Percentiles rank a stretch among this genome's conserved stretches.
phyloP scores from a whole-genome alignment of 164 flowering plant genomes.

The Akebia trifoliata region DNA sequence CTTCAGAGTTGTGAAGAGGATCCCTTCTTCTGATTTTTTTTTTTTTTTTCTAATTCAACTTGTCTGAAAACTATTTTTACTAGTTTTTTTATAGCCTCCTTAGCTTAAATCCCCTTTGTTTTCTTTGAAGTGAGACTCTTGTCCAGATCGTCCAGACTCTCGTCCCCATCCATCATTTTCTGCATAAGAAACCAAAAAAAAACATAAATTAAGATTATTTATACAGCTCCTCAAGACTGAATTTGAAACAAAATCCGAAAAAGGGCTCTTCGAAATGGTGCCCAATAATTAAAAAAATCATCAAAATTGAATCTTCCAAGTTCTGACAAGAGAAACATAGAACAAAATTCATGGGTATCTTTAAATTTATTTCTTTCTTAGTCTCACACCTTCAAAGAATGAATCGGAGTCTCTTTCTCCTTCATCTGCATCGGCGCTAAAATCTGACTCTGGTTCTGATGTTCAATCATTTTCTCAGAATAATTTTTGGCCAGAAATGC shows the following conservation, averaged over 20 bases:
- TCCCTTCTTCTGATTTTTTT: neutral
- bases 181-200: too few relatives aligned
- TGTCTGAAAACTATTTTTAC: too few relatives aligned
- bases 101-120: conserved; percentile 24
- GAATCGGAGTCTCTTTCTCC: conserved; percentile 43
- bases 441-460: conserved; percentile 59
- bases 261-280: neutral
- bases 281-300: neutral
- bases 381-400: conserved; percentile 31
- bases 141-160: too few relatives aligned
- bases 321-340: neutral
- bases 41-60: too few relatives aligned
- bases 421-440: conserved; percentile 69
- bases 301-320: neutral
- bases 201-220: neutral
- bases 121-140: conserved; percentile 28
- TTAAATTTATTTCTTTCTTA: neutral
- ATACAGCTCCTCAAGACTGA: neutral
- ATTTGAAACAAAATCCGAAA: conserved; percentile 1
- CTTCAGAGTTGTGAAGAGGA: too few relatives aligned
- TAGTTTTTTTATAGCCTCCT: too few relatives aligned
- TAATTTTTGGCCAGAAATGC: conserved; percentile 71
- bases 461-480: conserved; percentile 82
- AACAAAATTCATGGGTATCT: neutral
- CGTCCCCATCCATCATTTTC: conserved; percentile 33